Evolutionary conservation across 345 rosid species (phyloP).

Genomic region (Odontarrhena argentea): DNA sequence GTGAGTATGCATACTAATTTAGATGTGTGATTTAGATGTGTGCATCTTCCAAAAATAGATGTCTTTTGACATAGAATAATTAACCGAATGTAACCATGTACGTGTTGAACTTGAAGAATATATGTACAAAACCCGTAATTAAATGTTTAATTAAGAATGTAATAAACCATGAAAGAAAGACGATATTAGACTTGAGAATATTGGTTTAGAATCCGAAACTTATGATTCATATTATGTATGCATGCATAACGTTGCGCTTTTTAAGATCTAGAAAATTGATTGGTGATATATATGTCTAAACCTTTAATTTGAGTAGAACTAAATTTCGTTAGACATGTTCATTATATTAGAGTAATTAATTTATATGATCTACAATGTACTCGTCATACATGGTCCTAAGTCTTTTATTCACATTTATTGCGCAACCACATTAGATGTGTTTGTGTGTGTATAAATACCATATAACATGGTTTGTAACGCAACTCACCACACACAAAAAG

Average conservation of each 20-base stretch:
- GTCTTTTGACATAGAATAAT: conserved; percentile 1
- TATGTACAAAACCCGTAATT: not conserved
- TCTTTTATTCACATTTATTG: conserved; percentile 23
- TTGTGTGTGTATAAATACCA: conserved; percentile 13
- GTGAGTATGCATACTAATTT: not conserved
- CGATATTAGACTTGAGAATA: too few species aligned
- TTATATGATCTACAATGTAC: conserved; percentile 3
- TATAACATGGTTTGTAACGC: conserved; percentile 22
- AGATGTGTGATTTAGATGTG: not conserved
- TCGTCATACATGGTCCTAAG: conserved; percentile 6
- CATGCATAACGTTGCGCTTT: conserved; percentile 6
- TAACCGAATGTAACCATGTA: not conserved
- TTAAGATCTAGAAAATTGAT: conserved; percentile 15
- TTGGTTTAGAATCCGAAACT: too few species aligned
- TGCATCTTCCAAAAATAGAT: not conserved
- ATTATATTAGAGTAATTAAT: not conserved
- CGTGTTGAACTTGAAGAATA: conserved; percentile 1
- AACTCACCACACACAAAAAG: conserved; percentile 19
- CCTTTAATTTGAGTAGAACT: not conserved
- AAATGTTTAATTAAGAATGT: not conserved
- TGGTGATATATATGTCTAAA: not conserved
- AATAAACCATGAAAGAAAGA: too few species aligned
- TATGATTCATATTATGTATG: too few species aligned
- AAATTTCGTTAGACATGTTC: conserved; percentile 23
- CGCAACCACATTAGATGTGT: conserved; percentile 24